Evolutionary conservation across 1,284 basidiomycete genomes (phyloP).

Genomic region (Tilletiaria anomala): DNA sequence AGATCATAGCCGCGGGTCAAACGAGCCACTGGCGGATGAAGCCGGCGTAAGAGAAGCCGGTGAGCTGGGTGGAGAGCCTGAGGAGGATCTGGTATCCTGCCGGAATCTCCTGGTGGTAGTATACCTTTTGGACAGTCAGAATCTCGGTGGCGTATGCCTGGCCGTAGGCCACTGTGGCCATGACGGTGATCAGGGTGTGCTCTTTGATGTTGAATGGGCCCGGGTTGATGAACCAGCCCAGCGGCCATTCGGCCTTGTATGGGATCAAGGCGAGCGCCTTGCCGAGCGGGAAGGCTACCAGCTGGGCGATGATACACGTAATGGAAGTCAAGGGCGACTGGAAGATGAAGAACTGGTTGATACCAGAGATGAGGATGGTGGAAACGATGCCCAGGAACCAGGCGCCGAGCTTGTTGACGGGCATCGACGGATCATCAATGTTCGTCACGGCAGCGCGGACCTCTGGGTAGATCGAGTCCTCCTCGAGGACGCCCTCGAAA

Average conservation of each 20-base stretch:
- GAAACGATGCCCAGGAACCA: constrained; percentile 21
- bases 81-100: constrained; percentile 9
- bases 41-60: constrained; percentile 46
- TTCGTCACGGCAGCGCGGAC: constrained; percentile 32
- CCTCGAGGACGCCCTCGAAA: too few species aligned
- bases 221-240: constrained; percentile 11
- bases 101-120: background rate
- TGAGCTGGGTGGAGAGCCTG: constrained; percentile 42
- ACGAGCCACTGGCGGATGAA: constrained; percentile 45
- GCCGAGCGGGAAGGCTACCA: constrained; percentile 25
- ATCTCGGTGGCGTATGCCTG: background rate
- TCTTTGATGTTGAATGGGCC: constrained; percentile 30
- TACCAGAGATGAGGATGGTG: constrained; percentile 16
- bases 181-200: constrained; percentile 20
- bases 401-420: constrained; percentile 26
- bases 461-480: too few species aligned
- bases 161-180: constrained; percentile 11
- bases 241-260: background rate
- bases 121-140: background rate
- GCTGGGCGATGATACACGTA: constrained; percentile 17
- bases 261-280: constrained; percentile 10
- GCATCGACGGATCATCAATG: constrained; percentile 29
- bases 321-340: constrained; percentile 25
- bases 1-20: constrained; percentile 41
- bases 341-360: constrained; percentile 13